Evolutionary conservation across 2,329 filamentous ascomycete genomes (phyloP).

Genomic region (Phaeomoniella chlamydospora): DNA sequence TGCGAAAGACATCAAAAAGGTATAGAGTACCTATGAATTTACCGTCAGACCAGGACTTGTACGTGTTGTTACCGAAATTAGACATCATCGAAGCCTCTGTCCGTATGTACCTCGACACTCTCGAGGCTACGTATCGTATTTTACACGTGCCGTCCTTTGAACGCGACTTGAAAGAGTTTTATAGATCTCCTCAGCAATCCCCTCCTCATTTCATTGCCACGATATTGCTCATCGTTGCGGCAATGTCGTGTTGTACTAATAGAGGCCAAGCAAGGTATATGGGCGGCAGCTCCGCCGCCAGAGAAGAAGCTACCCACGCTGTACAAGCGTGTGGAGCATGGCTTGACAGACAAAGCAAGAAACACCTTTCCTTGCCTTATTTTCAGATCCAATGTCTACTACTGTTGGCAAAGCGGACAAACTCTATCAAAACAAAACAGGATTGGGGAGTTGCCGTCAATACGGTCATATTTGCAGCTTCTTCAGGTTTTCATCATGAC

Average conservation of each 20-base stretch:
- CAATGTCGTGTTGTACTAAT: slow-evolving; percentile 6
- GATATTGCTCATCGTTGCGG: slow-evolving; percentile 8
- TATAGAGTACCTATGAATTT: slow-evolving; percentile 1
- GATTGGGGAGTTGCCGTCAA: slow-evolving; percentile 33
- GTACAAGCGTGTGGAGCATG: slow-evolving; percentile 9
- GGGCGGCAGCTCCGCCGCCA: slow-evolving; percentile 7
- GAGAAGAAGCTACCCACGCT: slow-evolving; percentile 8
- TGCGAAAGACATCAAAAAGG: slow-evolving; percentile 3
- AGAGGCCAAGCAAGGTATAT: slow-evolving; percentile 5
- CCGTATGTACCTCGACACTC: slow-evolving; percentile 8
- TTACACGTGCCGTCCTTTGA: slow-evolving; percentile 19
- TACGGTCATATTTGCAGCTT: slow-evolving; percentile 32
- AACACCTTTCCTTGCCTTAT: slow-evolving; percentile 31
- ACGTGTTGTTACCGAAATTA: slow-evolving; percentile 9
- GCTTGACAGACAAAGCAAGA: slow-evolving; percentile 28
- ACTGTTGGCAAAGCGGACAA: slow-evolving; percentile 30
- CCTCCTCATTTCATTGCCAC: slow-evolving; percentile 9
- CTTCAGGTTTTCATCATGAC: slow-evolving; percentile 35
- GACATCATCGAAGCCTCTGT: slow-evolving; percentile 7
- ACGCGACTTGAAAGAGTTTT: slow-evolving; percentile 15
- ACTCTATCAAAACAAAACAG: slow-evolving; percentile 34
- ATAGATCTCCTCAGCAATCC: slow-evolving; percentile 6
- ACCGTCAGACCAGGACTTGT: slow-evolving; percentile 7
- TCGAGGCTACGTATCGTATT: slow-evolving; percentile 18
- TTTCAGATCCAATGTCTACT: slow-evolving; percentile 36